Percentiles rank a stretch among this genome's conserved stretches.
These are phyloP conservation scores for Hibiscus trionum DNA, from an alignment of 345 rosid species.

Conservation along the genomic window DNA sequence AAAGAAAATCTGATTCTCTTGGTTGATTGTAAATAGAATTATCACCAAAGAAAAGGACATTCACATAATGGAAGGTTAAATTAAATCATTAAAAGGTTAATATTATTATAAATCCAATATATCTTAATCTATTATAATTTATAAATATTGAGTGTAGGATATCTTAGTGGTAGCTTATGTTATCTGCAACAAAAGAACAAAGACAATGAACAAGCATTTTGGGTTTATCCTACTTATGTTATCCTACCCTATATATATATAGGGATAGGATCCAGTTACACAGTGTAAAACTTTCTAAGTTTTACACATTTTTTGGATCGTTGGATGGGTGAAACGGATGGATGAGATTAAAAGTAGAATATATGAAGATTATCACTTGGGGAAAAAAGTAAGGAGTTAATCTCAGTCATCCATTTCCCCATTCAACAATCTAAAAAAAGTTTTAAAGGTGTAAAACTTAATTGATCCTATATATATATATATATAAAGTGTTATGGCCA, in stretches of 20 bases:
- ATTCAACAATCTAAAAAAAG: too few relatives aligned
- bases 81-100: neutral
- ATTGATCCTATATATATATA: neutral
- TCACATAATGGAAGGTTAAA: constrained; percentile 7
- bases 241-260: too few relatives aligned
- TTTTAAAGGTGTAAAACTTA: too few relatives aligned
- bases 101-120: neutral
- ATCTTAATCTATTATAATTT: neutral
- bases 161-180: constrained; percentile 4
- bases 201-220: constrained; percentile 16
- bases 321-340: too few relatives aligned
- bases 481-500: constrained; percentile 9
- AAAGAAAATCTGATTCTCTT: constrained; percentile 23
- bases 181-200: constrained; percentile 14
- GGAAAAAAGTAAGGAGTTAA: too few relatives aligned
- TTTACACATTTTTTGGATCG: too few relatives aligned
- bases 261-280: too few relatives aligned
- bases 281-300: too few relatives aligned
- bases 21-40: constrained; percentile 19
- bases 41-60: constrained; percentile 21
- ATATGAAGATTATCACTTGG: too few relatives aligned
- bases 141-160: constrained; percentile 1
- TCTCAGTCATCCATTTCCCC: too few relatives aligned
- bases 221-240: constrained; percentile 8
- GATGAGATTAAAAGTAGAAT: too few relatives aligned